Conservation (phyloP, 495 filamentous ascomycete genomes). For the Acidiella bohemica region DNA sequence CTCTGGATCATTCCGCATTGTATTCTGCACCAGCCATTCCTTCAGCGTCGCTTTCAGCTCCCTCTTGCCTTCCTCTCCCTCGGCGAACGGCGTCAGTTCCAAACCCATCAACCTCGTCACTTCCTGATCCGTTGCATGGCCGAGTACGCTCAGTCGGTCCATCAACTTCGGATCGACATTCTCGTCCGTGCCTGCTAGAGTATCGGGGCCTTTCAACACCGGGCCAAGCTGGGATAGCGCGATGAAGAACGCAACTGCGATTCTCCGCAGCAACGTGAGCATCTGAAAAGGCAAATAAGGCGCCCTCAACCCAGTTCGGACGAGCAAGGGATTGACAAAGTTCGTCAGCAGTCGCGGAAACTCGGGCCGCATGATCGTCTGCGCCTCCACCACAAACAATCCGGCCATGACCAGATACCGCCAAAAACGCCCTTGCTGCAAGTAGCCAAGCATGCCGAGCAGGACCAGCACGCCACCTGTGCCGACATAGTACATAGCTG, state of each 20-base stretch:
- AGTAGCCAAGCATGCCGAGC: slow-evolving; percentile 61
- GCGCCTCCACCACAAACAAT: slow-evolving; percentile 60
- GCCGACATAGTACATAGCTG: slow-evolving; percentile 51
- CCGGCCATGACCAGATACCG: slow-evolving; percentile 63
- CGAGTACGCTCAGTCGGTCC: slow-evolving; percentile 41
- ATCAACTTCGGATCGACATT: slow-evolving; percentile 34
- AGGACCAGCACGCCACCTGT: slow-evolving; percentile 50
- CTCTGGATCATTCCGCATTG: slow-evolving; percentile 28
- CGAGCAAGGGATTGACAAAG: slow-evolving; percentile 51
- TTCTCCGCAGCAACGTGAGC: slow-evolving; percentile 60
- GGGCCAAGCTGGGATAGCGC: slow-evolving; percentile 76
- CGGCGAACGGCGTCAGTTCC: slow-evolving; percentile 67
- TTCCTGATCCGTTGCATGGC: slow-evolving; percentile 50
- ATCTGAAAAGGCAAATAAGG: slow-evolving; percentile 83
- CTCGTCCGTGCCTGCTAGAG: slow-evolving; percentile 21
- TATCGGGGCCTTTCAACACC: slow-evolving; percentile 34
- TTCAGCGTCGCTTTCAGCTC: slow-evolving; percentile 25
- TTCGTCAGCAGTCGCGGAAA: slow-evolving; percentile 41
- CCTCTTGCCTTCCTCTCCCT: slow-evolving; percentile 47
- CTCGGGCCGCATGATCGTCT: slow-evolving; percentile 54
- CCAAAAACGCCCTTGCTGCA: slow-evolving; percentile 83
- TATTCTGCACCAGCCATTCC: slow-evolving; percentile 33
- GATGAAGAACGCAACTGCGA: slow-evolving; percentile 70
- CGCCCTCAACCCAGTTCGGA: slow-evolving; percentile 36
- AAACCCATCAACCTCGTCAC: slow-evolving; percentile 54